Base-by-base conservation (phyloP, 805 yeast species). In the Candida wancherniae region DNA sequence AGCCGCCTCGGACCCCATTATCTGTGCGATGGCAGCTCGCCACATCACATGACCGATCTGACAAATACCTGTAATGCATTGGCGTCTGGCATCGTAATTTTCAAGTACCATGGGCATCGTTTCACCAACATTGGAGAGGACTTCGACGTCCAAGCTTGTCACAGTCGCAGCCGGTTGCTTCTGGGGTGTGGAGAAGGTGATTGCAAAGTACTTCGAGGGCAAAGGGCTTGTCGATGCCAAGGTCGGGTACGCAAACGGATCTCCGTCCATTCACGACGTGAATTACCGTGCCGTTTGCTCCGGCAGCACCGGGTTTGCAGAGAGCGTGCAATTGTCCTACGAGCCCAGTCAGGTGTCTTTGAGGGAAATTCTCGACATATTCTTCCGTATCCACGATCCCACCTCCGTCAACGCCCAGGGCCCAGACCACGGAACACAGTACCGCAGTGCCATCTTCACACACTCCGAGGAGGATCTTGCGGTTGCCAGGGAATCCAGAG, bases 341-440 rank as follows among this genome's bases (percentile, higher is more conserved):
- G 88, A 87, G 48, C 95, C 96, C 15, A 42, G 67, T 3, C 43
- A 56, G n/a, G 68, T 84, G 2, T 39, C 73, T 3, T 68, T 77
- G 47, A 71, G 60, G 34, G 84, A 81, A 17, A 59, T 90, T 26
- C 58, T 85, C 24, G 88, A 80, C 34, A 84, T 88, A 45, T 92
- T 90, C 66, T 88, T 86, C 65, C 69, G 81, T 48, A 85, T 86
- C 55, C 98, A 90, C 56, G 97, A 92, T 58, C 97, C 98, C 28
- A 92, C 97, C 2, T 80, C 87, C 2, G 39, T 70, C 31, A 77
- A 88, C 49, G 51, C 72, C 2, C 97, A 92, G 58, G 98, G 98
- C 3, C 83, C 84, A 12, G 97, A 90, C 51, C 47, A 48, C 6
- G 98, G 98, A 7, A 75, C 90, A 1, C 97, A 92, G 57, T 90